These are phyloP conservation scores for Pseudopyricularia javanii DNA, from an alignment of 2,329 filamentous ascomycete species.

Conservation along the genomic window DNA sequence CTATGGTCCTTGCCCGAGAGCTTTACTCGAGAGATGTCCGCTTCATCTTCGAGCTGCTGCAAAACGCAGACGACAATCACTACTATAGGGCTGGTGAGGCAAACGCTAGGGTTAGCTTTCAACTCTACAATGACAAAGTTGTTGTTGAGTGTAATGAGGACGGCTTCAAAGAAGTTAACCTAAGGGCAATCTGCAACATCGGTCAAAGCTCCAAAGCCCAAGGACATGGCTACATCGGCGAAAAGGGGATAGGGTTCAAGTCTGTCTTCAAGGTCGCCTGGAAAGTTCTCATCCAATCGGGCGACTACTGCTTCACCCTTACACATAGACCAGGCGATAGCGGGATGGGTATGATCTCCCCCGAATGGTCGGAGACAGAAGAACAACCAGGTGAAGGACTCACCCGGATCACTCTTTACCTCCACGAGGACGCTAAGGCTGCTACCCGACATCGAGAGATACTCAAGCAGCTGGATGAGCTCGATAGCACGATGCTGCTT, in stretches of 20 bases:
- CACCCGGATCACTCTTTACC: constrained; percentile 24
- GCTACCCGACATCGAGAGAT: constrained; percentile 6
- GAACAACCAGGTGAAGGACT: constrained; percentile 5
- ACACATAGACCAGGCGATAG: constrained; percentile 21
- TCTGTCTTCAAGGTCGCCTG: constrained; percentile 32
- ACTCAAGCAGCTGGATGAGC: constrained; percentile 4
- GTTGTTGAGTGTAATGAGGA: constrained; percentile 37
- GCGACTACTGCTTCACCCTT: constrained; percentile 29
- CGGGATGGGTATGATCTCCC: constrained; percentile 37
- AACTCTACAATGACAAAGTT: constrained; percentile 22
- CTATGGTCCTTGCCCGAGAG: too few species aligned
- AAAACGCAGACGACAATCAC: constrained; percentile 40
- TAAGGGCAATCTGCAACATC: constrained; percentile 31
- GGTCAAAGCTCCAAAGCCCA: constrained; percentile 29
- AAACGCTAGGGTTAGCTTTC: constrained; percentile 15
- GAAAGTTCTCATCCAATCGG: constrained; percentile 30
- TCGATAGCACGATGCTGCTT: constrained; percentile 19
- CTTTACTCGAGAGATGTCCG: constrained; percentile 28
- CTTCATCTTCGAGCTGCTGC: constrained; percentile 40
- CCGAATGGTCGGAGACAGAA: constrained; percentile 20
- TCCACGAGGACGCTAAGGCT: constrained; percentile 13
- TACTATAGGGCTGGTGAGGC: background rate
- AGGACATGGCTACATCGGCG: constrained; percentile 19
- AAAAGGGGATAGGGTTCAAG: constrained; percentile 38
- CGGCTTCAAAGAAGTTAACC: constrained; percentile 27